Conservation (phyloP, 202 grass and related monocot species). For the Cymbopogon flexuosus region DNA sequence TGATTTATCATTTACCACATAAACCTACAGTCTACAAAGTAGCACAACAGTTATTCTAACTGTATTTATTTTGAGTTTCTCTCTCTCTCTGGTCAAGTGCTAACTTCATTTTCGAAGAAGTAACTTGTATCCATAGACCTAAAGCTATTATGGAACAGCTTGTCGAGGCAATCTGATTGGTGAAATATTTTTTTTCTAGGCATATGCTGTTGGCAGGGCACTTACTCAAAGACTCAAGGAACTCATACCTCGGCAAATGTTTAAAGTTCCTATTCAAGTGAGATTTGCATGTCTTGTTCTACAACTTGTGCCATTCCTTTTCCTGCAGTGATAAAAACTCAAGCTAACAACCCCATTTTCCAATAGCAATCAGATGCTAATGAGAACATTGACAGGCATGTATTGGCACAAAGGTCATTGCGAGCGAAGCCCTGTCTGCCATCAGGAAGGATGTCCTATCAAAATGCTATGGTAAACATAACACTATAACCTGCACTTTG, state of each 20-base stretch:
- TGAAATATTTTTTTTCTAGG: constrained; percentile 40
- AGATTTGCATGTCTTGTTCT: constrained; percentile 33
- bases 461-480: constrained; percentile 92
- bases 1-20: constrained; percentile 4
- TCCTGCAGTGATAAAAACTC: background rate
- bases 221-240: constrained; percentile 90
- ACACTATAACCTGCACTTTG: constrained; percentile 28
- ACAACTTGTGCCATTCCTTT: constrained; percentile 10
- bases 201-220: constrained; percentile 89
- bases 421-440: constrained; percentile 88
- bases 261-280: constrained; percentile 96
- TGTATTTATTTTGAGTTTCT: background rate
- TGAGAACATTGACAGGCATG: constrained; percentile 63
- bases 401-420: constrained; percentile 87
- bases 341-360: constrained; percentile 2
- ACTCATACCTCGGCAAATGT: constrained; percentile 97
- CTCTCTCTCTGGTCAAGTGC: background rate
- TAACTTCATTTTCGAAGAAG: constrained; percentile 5
- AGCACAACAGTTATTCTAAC: background rate
- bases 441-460: constrained; percentile 95
- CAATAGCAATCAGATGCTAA: constrained; percentile 27
- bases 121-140: background rate
- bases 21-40: constrained; percentile 4
- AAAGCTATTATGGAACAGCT: background rate
- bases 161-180: constrained; percentile 25